phyloP scores from a whole-genome alignment of 2,329 filamentous ascomycete genomes.

The Talaromyces sp. region DNA sequence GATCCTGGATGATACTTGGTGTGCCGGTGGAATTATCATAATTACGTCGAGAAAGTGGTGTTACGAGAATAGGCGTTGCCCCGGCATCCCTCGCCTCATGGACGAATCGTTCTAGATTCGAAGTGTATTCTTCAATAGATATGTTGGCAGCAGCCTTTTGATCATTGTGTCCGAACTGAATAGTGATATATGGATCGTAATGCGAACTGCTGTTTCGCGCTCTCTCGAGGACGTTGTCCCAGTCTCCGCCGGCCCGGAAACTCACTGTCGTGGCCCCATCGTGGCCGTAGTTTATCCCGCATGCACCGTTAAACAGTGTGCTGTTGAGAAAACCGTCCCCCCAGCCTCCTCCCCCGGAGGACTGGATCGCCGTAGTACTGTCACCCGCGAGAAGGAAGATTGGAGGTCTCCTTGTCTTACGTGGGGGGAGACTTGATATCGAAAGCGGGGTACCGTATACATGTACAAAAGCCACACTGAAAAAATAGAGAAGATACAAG shows the following conservation, averaged over 20 bases:
- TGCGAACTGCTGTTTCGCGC: background rate
- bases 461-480: background rate
- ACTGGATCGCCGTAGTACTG: background rate
- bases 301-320: background rate
- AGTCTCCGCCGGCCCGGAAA: background rate
- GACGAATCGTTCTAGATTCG: background rate
- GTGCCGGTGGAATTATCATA: background rate
- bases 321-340: constrained; percentile 2
- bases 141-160: background rate
- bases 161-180: constrained; percentile 5
- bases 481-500: background rate
- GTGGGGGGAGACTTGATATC: background rate
- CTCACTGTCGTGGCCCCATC: background rate
- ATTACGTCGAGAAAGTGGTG: constrained; percentile 1
- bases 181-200: constrained; percentile 1
- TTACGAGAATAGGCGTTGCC: background rate
- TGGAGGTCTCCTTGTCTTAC: background rate
- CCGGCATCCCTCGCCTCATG: background rate
- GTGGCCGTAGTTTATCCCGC: background rate
- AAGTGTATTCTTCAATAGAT: background rate
- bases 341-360: constrained; percentile 3
- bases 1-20: background rate
- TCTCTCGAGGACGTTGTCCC: background rate
- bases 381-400: constrained; percentile 1
- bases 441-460: background rate